Evolutionary conservation across 306 rosid species (phyloP), one percentile per base, ranked within the genome.

Genomic region (Glycine soja): DNA sequence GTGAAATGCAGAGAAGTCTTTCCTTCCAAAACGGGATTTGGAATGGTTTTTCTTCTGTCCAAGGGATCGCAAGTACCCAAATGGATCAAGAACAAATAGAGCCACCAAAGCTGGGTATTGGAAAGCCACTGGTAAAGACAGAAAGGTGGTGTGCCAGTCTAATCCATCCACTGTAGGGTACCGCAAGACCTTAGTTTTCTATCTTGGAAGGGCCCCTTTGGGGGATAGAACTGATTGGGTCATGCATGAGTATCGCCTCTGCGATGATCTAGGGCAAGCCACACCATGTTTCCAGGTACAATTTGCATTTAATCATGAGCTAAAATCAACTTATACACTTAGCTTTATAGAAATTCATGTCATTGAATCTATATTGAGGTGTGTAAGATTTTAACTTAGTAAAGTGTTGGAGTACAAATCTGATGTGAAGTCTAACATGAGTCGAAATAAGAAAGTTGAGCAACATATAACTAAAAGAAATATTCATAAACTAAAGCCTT

Each of bases 41-140:
- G 98, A 94, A 70, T 94, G 98, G 98, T 94, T 94, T 81, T 94
- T 94, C 92, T 94, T 90, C 80, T 90, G 98, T 82, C 93, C 95
- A 36, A 70, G 97, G n/a, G 98, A 94, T 87, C 83, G 88, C 12
- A 94, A 94, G 89, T 92, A 91, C 74, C 97, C 97, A 43, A 95
- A 91, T 80, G 97, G 97, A 67, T 92, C 94, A 14, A 77, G 98
- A 82, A 92, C 97, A 47, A 95, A 92, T 74, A 84, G 98, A 89
- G 98, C 97, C 14, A 95, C 98, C 19, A 95, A 91, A 85, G 88
- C 90, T 57, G 97, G 97, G 32, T 95, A 95, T 83, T 92, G 98
- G 98, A 95, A 95, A 88, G 98, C 97, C 82, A 95, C 98, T 6
- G 97, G 98, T 72, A 95, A 95, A 81, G 98, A 95, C 70, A 85